Percentiles rank a stretch among this genome's conserved stretches.
phyloP scores from a whole-genome alignment of 78 protist species.

The Mastigamoeba balamuthi region DNA sequence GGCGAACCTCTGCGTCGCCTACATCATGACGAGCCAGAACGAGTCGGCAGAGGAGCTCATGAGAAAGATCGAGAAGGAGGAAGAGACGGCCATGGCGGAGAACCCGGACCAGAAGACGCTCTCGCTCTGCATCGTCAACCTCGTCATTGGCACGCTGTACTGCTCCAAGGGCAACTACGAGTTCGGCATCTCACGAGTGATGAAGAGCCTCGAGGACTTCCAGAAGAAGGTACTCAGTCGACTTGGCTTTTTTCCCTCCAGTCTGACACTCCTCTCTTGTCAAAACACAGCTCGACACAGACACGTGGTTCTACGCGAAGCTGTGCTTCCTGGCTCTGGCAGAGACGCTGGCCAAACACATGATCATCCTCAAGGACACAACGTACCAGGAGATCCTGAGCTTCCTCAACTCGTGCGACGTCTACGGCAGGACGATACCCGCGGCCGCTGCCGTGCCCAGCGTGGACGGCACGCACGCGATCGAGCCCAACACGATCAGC shows the following conservation, averaged over 20 bases:
- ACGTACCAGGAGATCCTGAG: constrained; percentile 32
- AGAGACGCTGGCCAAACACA: constrained; percentile 66
- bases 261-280: neutral
- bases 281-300: constrained; percentile 15
- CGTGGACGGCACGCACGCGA: neutral
- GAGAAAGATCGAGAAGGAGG: constrained; percentile 49
- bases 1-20: constrained; percentile 68
- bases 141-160: constrained; percentile 78
- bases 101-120: constrained; percentile 40
- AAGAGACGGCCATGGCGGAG: constrained; percentile 20
- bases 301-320: constrained; percentile 82
- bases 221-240: constrained; percentile 12
- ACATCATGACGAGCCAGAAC: constrained; percentile 62
- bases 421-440: constrained; percentile 35
- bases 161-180: constrained; percentile 64
- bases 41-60: constrained; percentile 61
- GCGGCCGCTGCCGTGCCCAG: neutral
- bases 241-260: neutral
- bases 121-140: constrained; percentile 68
- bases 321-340: constrained; percentile 49
- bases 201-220: constrained; percentile 66
- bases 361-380: constrained; percentile 39
- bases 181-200: constrained; percentile 60
- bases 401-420: constrained; percentile 47
- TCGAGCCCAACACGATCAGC: neutral